Evolutionary conservation across 257 asterid species (phyloP), one percentile per base, ranked within the genome.

Genomic region (Scutellaria minor): DNA sequence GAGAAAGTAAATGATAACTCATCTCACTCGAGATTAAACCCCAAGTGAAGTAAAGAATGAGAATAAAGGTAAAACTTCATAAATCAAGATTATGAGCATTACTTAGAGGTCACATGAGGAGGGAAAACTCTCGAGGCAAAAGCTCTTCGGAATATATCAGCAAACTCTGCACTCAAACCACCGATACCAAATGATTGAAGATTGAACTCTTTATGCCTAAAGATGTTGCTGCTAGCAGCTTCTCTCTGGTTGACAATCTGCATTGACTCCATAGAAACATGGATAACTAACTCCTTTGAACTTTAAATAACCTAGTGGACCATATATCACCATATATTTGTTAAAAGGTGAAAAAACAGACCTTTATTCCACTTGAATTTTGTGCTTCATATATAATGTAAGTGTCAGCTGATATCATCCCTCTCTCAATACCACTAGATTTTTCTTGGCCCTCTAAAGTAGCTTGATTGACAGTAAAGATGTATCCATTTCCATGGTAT

Each of bases 111-210:
- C 78, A 95, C 99, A 52, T 92, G 98, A 4, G 98, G 71, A 78
- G 99, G 99, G 83, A 90, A 95, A 78, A 95, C 99, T 77, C 99
- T 87, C 6, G 98, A 95, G 31, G 99, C 99, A 83, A 95, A 95
- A 83, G 99, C 99, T 86, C 99, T 90, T 81, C 99, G 89, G 75
- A 95, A 95, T 79, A 95, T 95, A 77, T 92, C 99, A 56, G 93
- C 96, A 82, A 95, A 95, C 83, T 95, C 98, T 63, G 87, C 98
- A 84, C 98, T 79, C 83, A 95, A 84, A 72, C 99, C 99, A 77
- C 99, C 99, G 55, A 95, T 92, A 52, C 99, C 99, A 56, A 92
- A 85, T 22, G 96, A 85, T 47, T 92, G 84, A 66, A 92, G 97
- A 77, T 95, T 92, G 85, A 95, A 95, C 83, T 92, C 99, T 82